These are phyloP conservation scores for Colletotrichum euphorbiae DNA, from an alignment of 2,329 filamentous ascomycete genomes.

Conservation along the genomic window DNA sequence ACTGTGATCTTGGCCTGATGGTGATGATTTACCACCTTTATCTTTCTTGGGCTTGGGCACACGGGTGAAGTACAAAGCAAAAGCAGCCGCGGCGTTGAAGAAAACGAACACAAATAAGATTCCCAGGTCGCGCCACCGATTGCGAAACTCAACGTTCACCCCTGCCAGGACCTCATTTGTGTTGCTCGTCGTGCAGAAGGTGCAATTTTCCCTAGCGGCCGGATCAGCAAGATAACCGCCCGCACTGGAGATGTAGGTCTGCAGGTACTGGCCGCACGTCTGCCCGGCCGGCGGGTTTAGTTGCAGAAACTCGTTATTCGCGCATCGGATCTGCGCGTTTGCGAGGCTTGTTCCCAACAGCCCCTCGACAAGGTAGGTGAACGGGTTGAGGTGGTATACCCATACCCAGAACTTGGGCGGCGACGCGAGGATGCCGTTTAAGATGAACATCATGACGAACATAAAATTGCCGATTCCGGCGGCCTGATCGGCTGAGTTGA, in stretches of 20 bases:
- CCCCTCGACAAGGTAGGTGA: conserved; percentile 78
- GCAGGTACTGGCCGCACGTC: conserved; percentile 69
- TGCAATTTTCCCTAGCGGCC: conserved; percentile 47
- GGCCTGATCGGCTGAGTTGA: conserved; percentile 72
- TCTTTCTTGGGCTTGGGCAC: conserved; percentile 55
- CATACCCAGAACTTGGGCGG: conserved; percentile 84
- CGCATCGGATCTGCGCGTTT: conserved; percentile 69
- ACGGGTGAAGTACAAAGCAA: conserved; percentile 65
- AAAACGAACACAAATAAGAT: conserved; percentile 65
- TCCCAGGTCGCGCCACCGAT: conserved; percentile 69
- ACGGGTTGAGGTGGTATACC: conserved; percentile 79
- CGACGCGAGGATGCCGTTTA: conserved; percentile 77
- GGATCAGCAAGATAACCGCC: conserved; percentile 63
- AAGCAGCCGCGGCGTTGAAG: conserved; percentile 65
- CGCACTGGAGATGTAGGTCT: conserved; percentile 53
- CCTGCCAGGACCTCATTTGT: conserved; percentile 33
- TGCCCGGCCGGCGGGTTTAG: conserved; percentile 67
- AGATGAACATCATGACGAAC: conserved; percentile 74
- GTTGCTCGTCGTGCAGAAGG: conserved; percentile 25
- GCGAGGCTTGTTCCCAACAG: conserved; percentile 74
- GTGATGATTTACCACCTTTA: conserved; percentile 1
- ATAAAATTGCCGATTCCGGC: conserved; percentile 72
- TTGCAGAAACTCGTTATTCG: conserved; percentile 70
- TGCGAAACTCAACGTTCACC: conserved; percentile 57
- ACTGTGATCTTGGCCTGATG: neutral